A percentile compares a stretch with the other conserved stretches of the same genome.
Evolutionary conservation across 2,329 filamentous ascomycete species (phyloP).

Genomic region (Fusarium siculi): DNA sequence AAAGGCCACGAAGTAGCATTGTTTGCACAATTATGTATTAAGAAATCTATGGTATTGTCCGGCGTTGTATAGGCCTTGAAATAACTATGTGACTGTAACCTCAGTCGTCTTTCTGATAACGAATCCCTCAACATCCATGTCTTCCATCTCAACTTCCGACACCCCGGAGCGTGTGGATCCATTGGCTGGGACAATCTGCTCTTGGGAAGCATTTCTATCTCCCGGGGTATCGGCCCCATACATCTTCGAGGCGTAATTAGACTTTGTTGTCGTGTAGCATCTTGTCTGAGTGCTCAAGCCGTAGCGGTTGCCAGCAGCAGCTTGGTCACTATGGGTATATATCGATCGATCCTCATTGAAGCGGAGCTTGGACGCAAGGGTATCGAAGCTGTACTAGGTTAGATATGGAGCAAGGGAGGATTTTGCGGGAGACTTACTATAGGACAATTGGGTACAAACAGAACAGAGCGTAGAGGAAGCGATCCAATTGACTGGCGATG

Average conservation of each 20-base stretch:
- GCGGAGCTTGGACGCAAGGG: constrained; percentile 47
- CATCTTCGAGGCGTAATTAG: constrained; percentile 12
- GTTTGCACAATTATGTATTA: constrained; percentile 7
- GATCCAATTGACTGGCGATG: constrained; percentile 52
- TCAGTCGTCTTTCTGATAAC: constrained; percentile 38
- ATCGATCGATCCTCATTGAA: constrained; percentile 31
- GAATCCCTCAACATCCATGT: constrained; percentile 21
- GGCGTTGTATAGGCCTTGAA: fast-evolving
- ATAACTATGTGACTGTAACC: constrained; percentile 13
- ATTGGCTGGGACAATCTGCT: constrained; percentile 14
- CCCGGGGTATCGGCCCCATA: background rate
- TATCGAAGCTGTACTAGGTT: constrained; percentile 41
- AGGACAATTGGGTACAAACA: constrained; percentile 54
- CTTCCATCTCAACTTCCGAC: constrained; percentile 15
- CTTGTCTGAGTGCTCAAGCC: constrained; percentile 19
- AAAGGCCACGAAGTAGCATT: fast-evolving
- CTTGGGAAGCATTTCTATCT: constrained; percentile 19
- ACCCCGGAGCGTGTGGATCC: constrained; percentile 23
- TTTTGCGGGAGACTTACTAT: constrained; percentile 43
- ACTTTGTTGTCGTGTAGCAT: constrained; percentile 12
- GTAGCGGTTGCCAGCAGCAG: background rate
- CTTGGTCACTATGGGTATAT: constrained; percentile 13
- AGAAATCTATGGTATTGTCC: background rate
- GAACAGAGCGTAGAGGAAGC: constrained; percentile 54
- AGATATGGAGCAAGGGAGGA: background rate